Evolutionary conservation across 2,329 filamentous ascomycete genomes (phyloP).

Genomic region (Emmonsia crescens): DNA sequence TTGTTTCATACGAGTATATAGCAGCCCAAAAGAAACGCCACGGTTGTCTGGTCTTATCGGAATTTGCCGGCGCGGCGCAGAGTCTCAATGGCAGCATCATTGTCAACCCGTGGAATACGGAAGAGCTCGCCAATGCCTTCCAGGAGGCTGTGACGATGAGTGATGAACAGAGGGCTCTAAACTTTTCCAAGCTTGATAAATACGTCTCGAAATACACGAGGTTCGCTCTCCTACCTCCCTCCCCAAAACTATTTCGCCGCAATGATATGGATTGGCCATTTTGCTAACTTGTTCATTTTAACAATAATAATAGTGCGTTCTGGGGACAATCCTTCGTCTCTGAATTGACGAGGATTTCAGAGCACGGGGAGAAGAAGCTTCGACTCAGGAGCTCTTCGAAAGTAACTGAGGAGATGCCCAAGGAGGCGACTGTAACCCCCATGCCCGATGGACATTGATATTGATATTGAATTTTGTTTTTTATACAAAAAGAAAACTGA

Average conservation of each 20-base stretch:
- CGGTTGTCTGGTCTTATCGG: slow-evolving; percentile 87
- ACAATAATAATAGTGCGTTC: slow-evolving; percentile 53
- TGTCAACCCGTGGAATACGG: slow-evolving; percentile 97
- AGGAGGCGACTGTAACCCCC: neutral
- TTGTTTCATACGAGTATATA: slow-evolving; percentile 97
- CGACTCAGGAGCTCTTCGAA: slow-evolving; percentile 20
- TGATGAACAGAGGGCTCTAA: slow-evolving; percentile 71
- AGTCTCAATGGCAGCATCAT: slow-evolving; percentile 87
- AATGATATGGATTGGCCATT: neutral
- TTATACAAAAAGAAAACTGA: neutral
- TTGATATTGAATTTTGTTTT: too few relatives aligned
- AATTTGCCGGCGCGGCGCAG: slow-evolving; percentile 93
- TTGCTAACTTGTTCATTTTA: slow-evolving; percentile 15
- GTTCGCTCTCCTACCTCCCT: slow-evolving; percentile 26
- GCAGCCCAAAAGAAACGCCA: slow-evolving; percentile 83
- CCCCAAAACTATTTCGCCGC: neutral
- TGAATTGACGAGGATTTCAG: slow-evolving; percentile 57
- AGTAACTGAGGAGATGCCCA: neutral
- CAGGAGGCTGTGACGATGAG: slow-evolving; percentile 97
- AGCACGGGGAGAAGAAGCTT: slow-evolving; percentile 41
- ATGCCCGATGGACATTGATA: neutral
- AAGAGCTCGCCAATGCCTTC: slow-evolving; percentile 85
- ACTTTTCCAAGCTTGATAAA: slow-evolving; percentile 84
- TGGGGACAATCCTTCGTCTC: slow-evolving; percentile 90
- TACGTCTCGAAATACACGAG: slow-evolving; percentile 97